These are phyloP conservation scores for Xylariaceae sp. DNA, from an alignment of 2,329 filamentous ascomycete species.

Conservation along the genomic window DNA sequence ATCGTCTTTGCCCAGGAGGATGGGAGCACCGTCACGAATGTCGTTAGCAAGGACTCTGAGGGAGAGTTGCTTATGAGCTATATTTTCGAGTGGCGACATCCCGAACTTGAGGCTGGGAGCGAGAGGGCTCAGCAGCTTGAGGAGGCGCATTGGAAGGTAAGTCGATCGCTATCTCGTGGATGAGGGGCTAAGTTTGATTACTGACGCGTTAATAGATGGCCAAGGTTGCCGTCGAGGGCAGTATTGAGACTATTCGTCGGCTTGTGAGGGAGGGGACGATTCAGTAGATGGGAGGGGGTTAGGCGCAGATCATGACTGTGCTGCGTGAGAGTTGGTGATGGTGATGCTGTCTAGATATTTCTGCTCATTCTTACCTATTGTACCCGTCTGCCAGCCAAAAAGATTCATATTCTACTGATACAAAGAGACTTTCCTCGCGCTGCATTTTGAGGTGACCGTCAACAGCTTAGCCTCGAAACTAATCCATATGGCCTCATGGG, in stretches of 20 bases:
- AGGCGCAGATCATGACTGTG: not conserved
- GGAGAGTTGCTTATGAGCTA: slow-evolving; percentile 34
- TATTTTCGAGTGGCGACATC: slow-evolving; percentile 34
- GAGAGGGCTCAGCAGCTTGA: slow-evolving; percentile 23
- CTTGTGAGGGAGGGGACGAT: slow-evolving; percentile 26
- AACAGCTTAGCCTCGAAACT: too few relatives aligned
- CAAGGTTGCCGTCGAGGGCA: slow-evolving; percentile 30
- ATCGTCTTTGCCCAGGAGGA: slow-evolving; percentile 35
- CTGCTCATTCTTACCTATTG: too few relatives aligned
- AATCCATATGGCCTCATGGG: too few relatives aligned
- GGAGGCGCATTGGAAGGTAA: slow-evolving; percentile 25
- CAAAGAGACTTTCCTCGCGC: too few relatives aligned
- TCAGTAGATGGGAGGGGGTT: slow-evolving; percentile 3
- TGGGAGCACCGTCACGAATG: slow-evolving; percentile 33
- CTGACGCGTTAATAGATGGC: slow-evolving; percentile 19
- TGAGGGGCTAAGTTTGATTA: slow-evolving; percentile 2
- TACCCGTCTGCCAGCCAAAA: too few relatives aligned
- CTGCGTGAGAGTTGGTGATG: too few relatives aligned
- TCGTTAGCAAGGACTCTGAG: slow-evolving; percentile 28
- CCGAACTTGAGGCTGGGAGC: slow-evolving; percentile 26
- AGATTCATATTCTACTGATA: too few relatives aligned
- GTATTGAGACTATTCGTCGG: slow-evolving; percentile 27
- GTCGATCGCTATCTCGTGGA: not conserved
- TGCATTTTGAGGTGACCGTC: too few relatives aligned
- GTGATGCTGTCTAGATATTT: too few relatives aligned